Conservation (phyloP, 768 basidiomycete genomes). For the Termitomyces sp. region DNA sequence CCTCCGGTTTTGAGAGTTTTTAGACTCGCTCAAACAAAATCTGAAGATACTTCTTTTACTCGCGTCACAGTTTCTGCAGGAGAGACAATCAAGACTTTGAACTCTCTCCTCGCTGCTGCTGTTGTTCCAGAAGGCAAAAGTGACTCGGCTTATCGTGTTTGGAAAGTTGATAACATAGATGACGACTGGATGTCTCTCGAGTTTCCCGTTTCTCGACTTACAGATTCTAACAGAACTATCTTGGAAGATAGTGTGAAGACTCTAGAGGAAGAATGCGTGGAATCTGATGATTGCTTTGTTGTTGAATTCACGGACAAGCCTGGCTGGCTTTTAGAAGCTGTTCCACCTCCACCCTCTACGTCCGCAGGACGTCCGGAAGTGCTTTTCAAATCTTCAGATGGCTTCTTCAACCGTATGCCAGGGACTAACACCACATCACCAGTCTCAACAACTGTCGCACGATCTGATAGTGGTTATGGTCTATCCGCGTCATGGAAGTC, state of each 20-base stretch:
- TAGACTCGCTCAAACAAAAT: slow-evolving; percentile 28
- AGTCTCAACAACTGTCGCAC: slow-evolving; percentile 14
- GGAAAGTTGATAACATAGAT: slow-evolving; percentile 46
- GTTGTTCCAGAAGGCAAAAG: slow-evolving; percentile 25
- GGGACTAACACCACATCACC: slow-evolving; percentile 1
- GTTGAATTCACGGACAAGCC: slow-evolving; percentile 66
- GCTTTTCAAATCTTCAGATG: slow-evolving; percentile 46
- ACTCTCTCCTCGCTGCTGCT: slow-evolving; percentile 31
- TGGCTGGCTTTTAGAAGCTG: slow-evolving; percentile 49
- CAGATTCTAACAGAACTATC: slow-evolving; percentile 29
- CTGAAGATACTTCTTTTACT: slow-evolving; percentile 22
- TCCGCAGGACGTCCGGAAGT: slow-evolving; percentile 17
- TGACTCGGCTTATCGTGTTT: slow-evolving; percentile 48
- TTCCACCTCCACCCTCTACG: slow-evolving; percentile 13
- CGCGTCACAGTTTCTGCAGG: slow-evolving; percentile 45
- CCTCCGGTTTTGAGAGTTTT: slow-evolving; percentile 62
- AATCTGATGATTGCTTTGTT: slow-evolving; percentile 63
- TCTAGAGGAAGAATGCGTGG: slow-evolving; percentile 53
- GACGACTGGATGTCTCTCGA: slow-evolving; percentile 29
- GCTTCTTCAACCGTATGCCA: slow-evolving; percentile 46
- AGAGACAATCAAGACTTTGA: slow-evolving; percentile 40
- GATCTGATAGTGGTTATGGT: slow-evolving; percentile 14
- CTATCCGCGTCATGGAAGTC: slow-evolving; percentile 26
- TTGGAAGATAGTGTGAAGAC: slow-evolving; percentile 37
- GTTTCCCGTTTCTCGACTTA: slow-evolving; percentile 26